Base-by-base conservation (phyloP, 2,329 filamentous ascomycete genomes). In the Colletotrichum gloeosporioides region DNA sequence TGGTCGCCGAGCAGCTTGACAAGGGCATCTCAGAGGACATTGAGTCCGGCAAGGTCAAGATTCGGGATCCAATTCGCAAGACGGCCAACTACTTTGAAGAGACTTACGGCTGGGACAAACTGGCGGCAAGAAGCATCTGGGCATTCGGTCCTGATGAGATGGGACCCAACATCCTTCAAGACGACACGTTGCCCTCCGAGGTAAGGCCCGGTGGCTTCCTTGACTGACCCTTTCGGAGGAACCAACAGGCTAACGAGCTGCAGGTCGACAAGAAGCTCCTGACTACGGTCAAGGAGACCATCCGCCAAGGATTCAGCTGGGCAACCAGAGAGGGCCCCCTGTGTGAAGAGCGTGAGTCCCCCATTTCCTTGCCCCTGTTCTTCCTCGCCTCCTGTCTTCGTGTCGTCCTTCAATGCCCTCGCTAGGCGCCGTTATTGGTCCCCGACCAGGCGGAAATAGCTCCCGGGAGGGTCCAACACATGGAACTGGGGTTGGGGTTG, bases 41-140 rank as follows among this genome's bases (percentile, higher is more conserved):
- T 78, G 97, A 99, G 87, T 93, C 92, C 64, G 96, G 96, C 31
- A 93, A 92, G 71, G 96, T 99, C 80, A 96, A 92, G 81, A 98
- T 99, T 86, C 95, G 94, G 78, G 96, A 99, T 80, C 96, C 97
- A 3, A 94, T 97, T 59, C 93, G 96, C 73, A 96, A 96, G 83
- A 97, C 98, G 57, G 96, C 96, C 80, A 98, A 97, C 82, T 99
- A 98, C 88, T 99, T 99, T 81, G 96, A 99, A 84, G 95, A 98
- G 77, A 97, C 95, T 79, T 98, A 99, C 83, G 96, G 96, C 73
- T 99, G 98, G 94, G 97, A 99, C 86, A 92, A 98, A 81, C 90
- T 99, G 77, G 96, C 97, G 16, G 95, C 95, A 29, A 92, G 97
- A 81, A 98, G 96, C 83, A 98, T 99, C 82, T 99, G 97, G 97